Percentiles rank a stretch among this genome's conserved stretches.
Conservation (phyloP, 805 yeast species). For the Wickerhamiella sorbophila region DNA sequence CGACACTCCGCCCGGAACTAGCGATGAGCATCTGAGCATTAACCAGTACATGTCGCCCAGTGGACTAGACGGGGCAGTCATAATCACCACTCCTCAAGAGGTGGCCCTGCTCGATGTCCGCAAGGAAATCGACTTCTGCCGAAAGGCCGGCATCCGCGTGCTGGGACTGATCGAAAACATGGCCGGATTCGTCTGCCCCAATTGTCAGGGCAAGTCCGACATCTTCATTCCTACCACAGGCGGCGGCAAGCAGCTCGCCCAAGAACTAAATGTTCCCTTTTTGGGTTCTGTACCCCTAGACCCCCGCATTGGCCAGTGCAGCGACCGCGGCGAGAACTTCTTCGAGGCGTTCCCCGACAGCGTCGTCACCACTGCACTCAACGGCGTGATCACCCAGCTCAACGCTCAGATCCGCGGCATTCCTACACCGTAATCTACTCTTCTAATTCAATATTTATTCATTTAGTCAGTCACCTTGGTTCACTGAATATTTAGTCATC, state of each 20-base stretch:
- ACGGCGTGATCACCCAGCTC: constrained; percentile 48
- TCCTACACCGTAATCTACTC: not conserved
- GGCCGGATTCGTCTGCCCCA: constrained; percentile 98
- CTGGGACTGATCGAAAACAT: constrained; percentile 91
- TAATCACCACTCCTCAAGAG: constrained; percentile 96
- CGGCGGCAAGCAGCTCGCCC: constrained; percentile 76
- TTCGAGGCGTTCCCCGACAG: constrained; percentile 70
- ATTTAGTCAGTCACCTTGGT: too few relatives aligned
- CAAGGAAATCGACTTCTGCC: constrained; percentile 89
- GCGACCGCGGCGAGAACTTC: constrained; percentile 79
- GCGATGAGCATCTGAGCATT: constrained; percentile 90
- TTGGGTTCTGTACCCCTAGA: constrained; percentile 91
- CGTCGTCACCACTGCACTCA: constrained; percentile 78
- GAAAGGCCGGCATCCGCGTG: constrained; percentile 73
- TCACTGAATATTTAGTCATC: too few relatives aligned
- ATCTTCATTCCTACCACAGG: constrained; percentile 95
- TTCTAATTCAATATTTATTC: too few relatives aligned
- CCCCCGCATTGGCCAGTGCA: constrained; percentile 80
- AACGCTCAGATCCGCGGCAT: constrained; percentile 7
- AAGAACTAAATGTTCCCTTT: constrained; percentile 63
- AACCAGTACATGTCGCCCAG: constrained; percentile 75
- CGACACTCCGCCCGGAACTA: constrained; percentile 98
- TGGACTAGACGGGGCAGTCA: constrained; percentile 88
- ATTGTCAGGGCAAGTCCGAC: constrained; percentile 75
- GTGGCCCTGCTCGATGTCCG: constrained; percentile 90